A percentile compares a stretch with the other conserved stretches of the same genome.
Evolutionary conservation across 768 basidiomycete species (phyloP).

Genomic region (Lactarius sanguifluus): DNA sequence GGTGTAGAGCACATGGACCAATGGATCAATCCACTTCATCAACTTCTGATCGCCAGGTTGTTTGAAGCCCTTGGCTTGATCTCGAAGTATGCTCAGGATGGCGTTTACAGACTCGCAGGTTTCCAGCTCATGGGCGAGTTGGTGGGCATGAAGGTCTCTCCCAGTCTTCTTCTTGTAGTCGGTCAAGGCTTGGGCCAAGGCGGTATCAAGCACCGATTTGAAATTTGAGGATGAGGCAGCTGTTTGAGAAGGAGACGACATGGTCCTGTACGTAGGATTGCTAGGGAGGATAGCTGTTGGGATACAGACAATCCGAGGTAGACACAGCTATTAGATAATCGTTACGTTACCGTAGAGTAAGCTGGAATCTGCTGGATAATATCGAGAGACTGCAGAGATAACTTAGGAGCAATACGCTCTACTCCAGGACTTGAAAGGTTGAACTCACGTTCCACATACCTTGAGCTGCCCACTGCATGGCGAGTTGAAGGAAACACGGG

Average conservation of each 20-base stretch:
- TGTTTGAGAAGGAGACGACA: neutral
- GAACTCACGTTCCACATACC: too few relatives aligned
- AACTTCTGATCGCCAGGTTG: neutral
- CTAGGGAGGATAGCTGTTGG: neutral
- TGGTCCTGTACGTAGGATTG: neutral
- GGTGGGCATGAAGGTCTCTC: neutral
- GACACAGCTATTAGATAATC: too few relatives aligned
- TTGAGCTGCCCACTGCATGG: too few relatives aligned
- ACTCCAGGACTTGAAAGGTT: too few relatives aligned
- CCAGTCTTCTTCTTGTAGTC: neutral
- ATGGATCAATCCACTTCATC: neutral
- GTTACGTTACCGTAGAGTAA: too few relatives aligned
- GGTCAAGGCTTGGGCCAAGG: neutral
- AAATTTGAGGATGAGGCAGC: neutral
- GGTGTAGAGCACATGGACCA: neutral
- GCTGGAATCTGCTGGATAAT: too few relatives aligned
- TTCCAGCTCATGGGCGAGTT: neutral
- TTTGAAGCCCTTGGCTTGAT: neutral
- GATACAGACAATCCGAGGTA: too few relatives aligned
- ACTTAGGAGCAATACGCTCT: too few relatives aligned
- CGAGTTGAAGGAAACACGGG: neutral
- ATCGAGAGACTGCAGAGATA: too few relatives aligned
- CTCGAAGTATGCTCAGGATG: neutral
- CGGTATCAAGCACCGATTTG: neutral
- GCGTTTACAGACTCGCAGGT: neutral